Base-by-base conservation (phyloP, 495 filamentous ascomycete genomes). In the Aspergillus cavernicola region DNA sequence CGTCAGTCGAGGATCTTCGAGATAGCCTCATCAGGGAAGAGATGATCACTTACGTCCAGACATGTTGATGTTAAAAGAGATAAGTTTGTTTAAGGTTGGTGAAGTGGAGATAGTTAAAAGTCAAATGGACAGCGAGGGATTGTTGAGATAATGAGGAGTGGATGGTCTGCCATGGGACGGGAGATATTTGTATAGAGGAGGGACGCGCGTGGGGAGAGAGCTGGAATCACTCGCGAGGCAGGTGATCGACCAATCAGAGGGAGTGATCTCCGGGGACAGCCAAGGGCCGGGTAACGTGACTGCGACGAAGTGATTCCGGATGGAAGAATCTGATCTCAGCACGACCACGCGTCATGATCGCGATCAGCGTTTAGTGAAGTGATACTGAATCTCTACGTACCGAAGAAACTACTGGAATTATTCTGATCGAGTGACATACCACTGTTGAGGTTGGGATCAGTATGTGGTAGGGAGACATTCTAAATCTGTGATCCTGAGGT, bases 1-100 rank as follows among this genome's bases (percentile, higher is more conserved):
- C 70, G 68, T 79, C 58, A 77, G 74, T 68, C 24, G 28, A 46
- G 24, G 54, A 40, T 29, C 20, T 28, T 37, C 10, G 29, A 43
- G 32, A 38, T 33, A 50, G 31, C 32, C 20, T 22, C 37, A 57
- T 37, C 2, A 24, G 35, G 26, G 33, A n/a, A n/a, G n/a, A n/a
- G n/a, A n/a, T n/a, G n/a, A n/a, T 52, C 19, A 84, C 82, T 83
- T 73, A 85, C 83, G 83, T 75, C 83, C 83, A 84, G 83, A 82
- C 83, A 86, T 85, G 59, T 67, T 84, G 77, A 69, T 64, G 35
- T 50, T 43, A 46, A 47, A 31, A 46, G 46, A 37, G 33, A 37
- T 58, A 50, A 50, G 47, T 24, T 33, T 49, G n/a, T 49, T 33
- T 49, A 43, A 53, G 59, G 62, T 53, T 58, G 55, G 40, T 61